phyloP scores from a whole-genome alignment of 768 basidiomycete genomes.

The Suillus weaverae region DNA sequence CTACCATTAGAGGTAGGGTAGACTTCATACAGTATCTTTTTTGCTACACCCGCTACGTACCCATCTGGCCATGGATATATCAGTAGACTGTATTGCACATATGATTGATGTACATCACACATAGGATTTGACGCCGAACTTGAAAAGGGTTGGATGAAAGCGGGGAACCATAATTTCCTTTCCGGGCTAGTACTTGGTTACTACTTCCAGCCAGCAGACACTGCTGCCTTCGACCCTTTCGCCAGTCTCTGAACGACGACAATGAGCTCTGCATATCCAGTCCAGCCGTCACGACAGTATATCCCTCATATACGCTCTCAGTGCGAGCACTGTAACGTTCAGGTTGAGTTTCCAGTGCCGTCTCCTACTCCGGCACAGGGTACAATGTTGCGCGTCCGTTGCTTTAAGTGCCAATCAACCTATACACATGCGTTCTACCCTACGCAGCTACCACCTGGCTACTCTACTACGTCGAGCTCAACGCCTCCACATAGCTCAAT shows the following conservation, averaged over 20 bases:
- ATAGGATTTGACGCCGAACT: neutral
- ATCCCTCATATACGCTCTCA: slow-evolving; percentile 64
- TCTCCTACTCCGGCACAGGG: slow-evolving; percentile 53
- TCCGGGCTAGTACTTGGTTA: neutral
- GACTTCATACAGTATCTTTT: neutral
- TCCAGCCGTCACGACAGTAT: slow-evolving; percentile 65
- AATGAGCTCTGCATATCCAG: slow-evolving; percentile 48
- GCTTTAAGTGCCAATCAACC: slow-evolving; percentile 63
- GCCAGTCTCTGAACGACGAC: slow-evolving; percentile 20
- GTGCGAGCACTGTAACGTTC: slow-evolving; percentile 55
- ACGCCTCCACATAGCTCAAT: slow-evolving; percentile 3
- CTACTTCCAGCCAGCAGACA: neutral
- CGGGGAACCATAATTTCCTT: neutral
- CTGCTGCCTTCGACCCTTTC: neutral
- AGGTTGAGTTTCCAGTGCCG: slow-evolving; percentile 71
- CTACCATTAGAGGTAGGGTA: neutral
- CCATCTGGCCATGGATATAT: neutral
- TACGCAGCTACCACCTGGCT: slow-evolving; percentile 47
- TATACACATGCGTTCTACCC: slow-evolving; percentile 70
- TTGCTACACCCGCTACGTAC: neutral
- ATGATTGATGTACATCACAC: neutral
- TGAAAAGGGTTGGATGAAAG: neutral
- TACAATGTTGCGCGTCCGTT: slow-evolving; percentile 64
- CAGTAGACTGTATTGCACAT: neutral
- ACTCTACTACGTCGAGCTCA: slow-evolving; percentile 14